Evolutionary conservation across 2,329 filamentous ascomycete species (phyloP).

Genomic region (Alternaria postmessia): DNA sequence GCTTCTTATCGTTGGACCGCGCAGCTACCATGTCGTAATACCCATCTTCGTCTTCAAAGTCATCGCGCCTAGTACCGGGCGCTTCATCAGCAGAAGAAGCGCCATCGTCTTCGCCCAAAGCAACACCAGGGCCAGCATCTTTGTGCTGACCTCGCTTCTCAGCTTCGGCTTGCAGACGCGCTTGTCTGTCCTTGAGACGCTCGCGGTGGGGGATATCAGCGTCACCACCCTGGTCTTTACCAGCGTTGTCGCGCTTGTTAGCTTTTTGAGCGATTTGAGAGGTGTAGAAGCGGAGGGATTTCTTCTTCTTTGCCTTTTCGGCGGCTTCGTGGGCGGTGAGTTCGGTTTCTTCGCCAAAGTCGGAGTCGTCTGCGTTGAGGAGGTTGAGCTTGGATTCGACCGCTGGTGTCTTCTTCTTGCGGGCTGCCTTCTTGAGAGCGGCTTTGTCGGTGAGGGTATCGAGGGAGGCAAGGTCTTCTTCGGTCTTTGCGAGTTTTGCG

Average conservation of each 20-base stretch:
- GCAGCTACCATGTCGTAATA: conserved; percentile 92
- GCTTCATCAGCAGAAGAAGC: conserved; percentile 72
- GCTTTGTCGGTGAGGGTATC: conserved; percentile 65
- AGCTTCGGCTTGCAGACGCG: conserved; percentile 86
- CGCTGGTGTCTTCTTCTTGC: conserved; percentile 42
- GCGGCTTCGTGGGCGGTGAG: conserved; percentile 81
- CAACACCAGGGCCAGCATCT: conserved; percentile 64
- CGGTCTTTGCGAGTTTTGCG: conserved; percentile 63
- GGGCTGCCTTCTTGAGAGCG: conserved; percentile 58
- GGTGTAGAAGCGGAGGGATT: conserved; percentile 95
- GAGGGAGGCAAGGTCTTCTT: conserved; percentile 78
- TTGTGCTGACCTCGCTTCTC: conserved; percentile 77
- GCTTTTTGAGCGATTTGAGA: conserved; percentile 96
- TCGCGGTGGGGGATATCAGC: conserved; percentile 88
- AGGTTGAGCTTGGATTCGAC: conserved; percentile 43
- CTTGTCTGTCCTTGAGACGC: conserved; percentile 83
- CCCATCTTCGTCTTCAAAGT: conserved; percentile 66
- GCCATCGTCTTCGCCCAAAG: conserved; percentile 69
- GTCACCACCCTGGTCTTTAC: conserved; percentile 79
- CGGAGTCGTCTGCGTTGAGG: conserved; percentile 72
- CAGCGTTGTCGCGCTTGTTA: conserved; percentile 79
- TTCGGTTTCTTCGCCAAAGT: conserved; percentile 89
- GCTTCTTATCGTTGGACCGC: conserved; percentile 70
- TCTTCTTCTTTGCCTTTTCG: conserved; percentile 89
- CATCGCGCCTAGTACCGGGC: conserved; percentile 45